Percentiles rank a stretch among this genome's conserved stretches.
Evolutionary conservation across 139 green algal species (phyloP).

Genomic region (Coelastrella sp.): DNA sequence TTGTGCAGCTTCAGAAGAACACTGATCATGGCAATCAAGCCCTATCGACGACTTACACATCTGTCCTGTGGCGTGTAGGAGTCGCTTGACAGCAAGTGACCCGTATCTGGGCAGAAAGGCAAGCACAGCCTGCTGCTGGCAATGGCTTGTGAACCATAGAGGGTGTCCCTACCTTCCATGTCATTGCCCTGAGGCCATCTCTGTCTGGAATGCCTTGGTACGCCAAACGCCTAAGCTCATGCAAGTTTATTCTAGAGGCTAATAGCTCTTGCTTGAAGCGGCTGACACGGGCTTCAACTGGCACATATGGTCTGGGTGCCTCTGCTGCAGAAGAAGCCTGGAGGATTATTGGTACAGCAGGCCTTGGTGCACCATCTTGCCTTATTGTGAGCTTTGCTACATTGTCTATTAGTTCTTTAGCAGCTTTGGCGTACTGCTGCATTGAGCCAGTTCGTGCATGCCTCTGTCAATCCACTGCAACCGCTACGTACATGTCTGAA

Average conservation of each 20-base stretch:
- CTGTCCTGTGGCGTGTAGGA: too few species aligned
- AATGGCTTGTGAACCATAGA: too few species aligned
- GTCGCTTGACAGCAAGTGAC: too few species aligned
- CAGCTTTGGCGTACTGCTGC: slow-evolving; percentile 46
- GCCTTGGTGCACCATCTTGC: not conserved
- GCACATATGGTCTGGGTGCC: slow-evolving; percentile 13
- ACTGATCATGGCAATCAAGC: too few species aligned
- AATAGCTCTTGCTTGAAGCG: slow-evolving; percentile 65
- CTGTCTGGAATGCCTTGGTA: slow-evolving; percentile 81
- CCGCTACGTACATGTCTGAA: too few species aligned
- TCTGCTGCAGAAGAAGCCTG: slow-evolving; percentile 1
- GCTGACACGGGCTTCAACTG: slow-evolving; percentile 43
- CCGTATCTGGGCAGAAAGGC: too few species aligned
- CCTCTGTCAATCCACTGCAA: too few species aligned
- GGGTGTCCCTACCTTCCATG: slow-evolving; percentile 79
- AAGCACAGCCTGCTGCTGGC: too few species aligned
- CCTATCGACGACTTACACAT: too few species aligned
- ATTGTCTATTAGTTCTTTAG: slow-evolving; percentile 39
- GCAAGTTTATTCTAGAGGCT: slow-evolving; percentile 65
- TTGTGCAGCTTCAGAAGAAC: too few species aligned
- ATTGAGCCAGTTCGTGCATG: not conserved
- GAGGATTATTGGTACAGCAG: slow-evolving; percentile 13
- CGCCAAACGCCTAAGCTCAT: slow-evolving; percentile 65
- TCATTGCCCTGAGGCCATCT: slow-evolving; percentile 69
- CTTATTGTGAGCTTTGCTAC: slow-evolving; percentile 44